Evolutionary conservation across 2,329 filamentous ascomycete species (phyloP).

Genomic region (Venturia effusa): DNA sequence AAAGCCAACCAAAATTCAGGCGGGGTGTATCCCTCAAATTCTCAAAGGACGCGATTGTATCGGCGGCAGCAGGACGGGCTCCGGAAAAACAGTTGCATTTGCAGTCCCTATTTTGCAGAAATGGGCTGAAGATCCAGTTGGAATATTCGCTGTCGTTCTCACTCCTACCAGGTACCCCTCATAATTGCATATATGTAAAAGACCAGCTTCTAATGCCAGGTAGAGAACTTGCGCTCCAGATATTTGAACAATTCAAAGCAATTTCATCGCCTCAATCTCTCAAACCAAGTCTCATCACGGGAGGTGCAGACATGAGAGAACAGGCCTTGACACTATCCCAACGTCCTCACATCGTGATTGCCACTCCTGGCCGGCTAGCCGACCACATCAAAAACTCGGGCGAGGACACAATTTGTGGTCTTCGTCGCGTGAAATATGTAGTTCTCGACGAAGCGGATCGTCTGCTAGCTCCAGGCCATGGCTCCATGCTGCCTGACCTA

Average conservation of each 20-base stretch:
- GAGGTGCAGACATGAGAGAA: conserved; percentile 81
- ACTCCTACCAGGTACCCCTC: conserved; percentile 63
- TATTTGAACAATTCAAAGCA: conserved; percentile 91
- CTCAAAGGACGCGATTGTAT: conserved; percentile 87
- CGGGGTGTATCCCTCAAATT: conserved; percentile 85
- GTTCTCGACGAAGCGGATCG: conserved; percentile 95
- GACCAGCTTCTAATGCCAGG: background rate
- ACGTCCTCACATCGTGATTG: conserved; percentile 84
- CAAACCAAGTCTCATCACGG: conserved; percentile 81
- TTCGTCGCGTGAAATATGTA: conserved; percentile 70
- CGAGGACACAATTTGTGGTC: conserved; percentile 74
- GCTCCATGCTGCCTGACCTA: conserved; percentile 90
- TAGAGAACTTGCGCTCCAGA: conserved; percentile 85
- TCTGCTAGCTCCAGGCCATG: conserved; percentile 61
- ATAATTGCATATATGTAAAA: background rate
- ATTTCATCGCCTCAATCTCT: conserved; percentile 80
- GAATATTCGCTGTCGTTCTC: conserved; percentile 79
- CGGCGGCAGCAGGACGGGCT: conserved; percentile 87
- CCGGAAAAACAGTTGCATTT: conserved; percentile 94
- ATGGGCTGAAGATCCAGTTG: conserved; percentile 85
- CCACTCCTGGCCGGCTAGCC: conserved; percentile 83
- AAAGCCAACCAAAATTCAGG: conserved; percentile 84
- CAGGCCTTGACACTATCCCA: conserved; percentile 77
- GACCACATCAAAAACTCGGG: conserved; percentile 90
- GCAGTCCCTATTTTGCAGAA: conserved; percentile 87